These are phyloP conservation scores for Echeveria elegans DNA, from an alignment of 164 flowering plant species.

Conservation along the genomic window DNA sequence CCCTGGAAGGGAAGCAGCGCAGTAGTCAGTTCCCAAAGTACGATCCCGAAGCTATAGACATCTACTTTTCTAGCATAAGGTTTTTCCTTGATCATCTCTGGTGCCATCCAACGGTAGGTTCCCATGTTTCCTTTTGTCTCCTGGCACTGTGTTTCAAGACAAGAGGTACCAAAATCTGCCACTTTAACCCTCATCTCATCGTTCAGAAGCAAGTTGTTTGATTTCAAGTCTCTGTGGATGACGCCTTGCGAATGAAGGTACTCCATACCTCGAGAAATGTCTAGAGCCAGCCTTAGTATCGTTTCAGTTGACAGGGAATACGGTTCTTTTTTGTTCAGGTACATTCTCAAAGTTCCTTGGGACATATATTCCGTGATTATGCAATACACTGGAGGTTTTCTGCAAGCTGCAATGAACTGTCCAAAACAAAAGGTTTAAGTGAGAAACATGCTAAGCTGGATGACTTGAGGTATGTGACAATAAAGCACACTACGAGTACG, in stretches of 20 bases:
- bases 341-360: conserved; percentile 88
- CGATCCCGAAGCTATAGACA: conserved; percentile 91
- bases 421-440: not conserved
- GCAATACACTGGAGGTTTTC: conserved; percentile 86
- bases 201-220: conserved; percentile 75
- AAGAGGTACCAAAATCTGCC: conserved; percentile 92
- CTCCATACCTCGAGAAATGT: conserved; percentile 89
- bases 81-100: conserved; percentile 93
- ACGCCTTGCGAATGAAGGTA: conserved; percentile 95
- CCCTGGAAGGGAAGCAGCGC: conserved; percentile 90
- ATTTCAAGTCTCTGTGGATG: conserved; percentile 86
- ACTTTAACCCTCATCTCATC: conserved; percentile 93
- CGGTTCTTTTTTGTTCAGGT: conserved; percentile 86
- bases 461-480: too few species aligned
- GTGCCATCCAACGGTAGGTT: conserved; percentile 99
- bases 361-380: conserved; percentile 97
- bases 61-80: conserved; percentile 84
- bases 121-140: conserved; percentile 79
- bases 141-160: conserved; percentile 71
- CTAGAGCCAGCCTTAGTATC: conserved; percentile 77
- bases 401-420: conserved; percentile 93
- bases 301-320: conserved; percentile 80
- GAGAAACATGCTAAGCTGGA: not conserved
- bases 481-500: too few species aligned
- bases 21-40: conserved; percentile 86